Percentiles rank a stretch among this genome's conserved stretches.
Conservation (phyloP, 2,329 filamentous ascomycete species). For the Penicillium sp. region DNA sequence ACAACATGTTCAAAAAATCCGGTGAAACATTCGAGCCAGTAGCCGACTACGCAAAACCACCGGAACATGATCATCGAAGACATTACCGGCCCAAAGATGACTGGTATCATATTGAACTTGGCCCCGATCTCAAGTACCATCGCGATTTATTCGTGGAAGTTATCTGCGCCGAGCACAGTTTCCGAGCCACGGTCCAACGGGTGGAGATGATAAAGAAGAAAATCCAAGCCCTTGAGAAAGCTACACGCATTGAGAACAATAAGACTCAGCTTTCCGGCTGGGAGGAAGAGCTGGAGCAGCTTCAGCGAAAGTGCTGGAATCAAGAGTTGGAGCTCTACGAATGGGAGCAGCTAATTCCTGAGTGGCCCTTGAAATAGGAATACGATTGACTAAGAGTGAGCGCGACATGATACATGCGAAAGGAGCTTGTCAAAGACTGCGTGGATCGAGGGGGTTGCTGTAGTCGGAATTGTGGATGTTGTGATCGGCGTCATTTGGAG, state of each 20-base stretch:
- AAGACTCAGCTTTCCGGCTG: neutral
- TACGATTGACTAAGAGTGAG: constrained; percentile 18
- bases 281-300: neutral
- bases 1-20: neutral
- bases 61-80: neutral
- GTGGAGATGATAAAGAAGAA: neutral
- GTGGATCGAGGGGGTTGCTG: constrained; percentile 20
- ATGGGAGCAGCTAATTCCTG: constrained; percentile 6
- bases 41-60: neutral
- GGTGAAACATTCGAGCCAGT: neutral
- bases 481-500: constrained; percentile 4
- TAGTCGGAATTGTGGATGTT: constrained; percentile 22
- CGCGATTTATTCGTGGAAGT: neutral
- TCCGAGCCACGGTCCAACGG: neutral
- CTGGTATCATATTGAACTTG: neutral
- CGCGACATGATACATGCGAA: constrained; percentile 19
- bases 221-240: neutral
- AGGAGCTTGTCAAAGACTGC: constrained; percentile 18
- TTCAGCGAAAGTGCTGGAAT: neutral
- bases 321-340: constrained; percentile 8
- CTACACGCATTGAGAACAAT: neutral
- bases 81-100: neutral
- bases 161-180: neutral
- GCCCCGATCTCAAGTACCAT: neutral
- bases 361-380: neutral